Evolutionary conservation across 164 flowering plant genomes (phyloP).

Genomic region (Litsea cubeba): DNA sequence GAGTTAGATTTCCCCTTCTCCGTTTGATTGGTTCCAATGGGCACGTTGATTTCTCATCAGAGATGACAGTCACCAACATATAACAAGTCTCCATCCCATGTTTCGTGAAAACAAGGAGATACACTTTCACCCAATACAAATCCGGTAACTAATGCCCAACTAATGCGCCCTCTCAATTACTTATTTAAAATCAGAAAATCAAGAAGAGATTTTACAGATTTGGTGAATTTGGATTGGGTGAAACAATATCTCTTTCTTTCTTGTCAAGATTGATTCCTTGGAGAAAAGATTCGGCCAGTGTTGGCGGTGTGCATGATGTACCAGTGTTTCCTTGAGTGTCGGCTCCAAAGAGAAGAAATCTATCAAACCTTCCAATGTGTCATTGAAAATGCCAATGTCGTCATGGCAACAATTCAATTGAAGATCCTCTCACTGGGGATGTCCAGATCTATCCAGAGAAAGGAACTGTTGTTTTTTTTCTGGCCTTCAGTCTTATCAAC

Average conservation of each 20-base stretch:
- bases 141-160: too few species aligned
- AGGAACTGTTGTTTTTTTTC: constrained; percentile 18
- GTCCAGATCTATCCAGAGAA: constrained; percentile 23
- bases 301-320: constrained; percentile 24
- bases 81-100: too few species aligned
- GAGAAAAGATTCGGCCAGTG: constrained; percentile 26
- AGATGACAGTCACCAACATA: constrained; percentile 10
- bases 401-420: constrained; percentile 20
- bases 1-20: too few species aligned
- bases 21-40: constrained; percentile 20
- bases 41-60: constrained; percentile 27
- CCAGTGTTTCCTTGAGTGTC: constrained; percentile 24
- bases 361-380: constrained; percentile 22
- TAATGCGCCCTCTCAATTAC: too few species aligned
- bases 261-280: constrained; percentile 27
- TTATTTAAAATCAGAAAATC: too few species aligned
- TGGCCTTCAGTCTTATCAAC: constrained; percentile 24
- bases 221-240: too few species aligned
- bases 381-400: constrained; percentile 25
- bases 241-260: too few species aligned
- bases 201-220: too few species aligned
- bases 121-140: too few species aligned
- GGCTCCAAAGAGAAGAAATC: constrained; percentile 26
- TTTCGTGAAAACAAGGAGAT: too few species aligned
- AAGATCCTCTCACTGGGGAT: constrained; percentile 21